A percentile compares a stretch with the other conserved stretches of the same genome.
These are phyloP conservation scores for Lactarius sanguifluus DNA, from an alignment of 768 basidiomycete species.

Conservation along the genomic window DNA sequence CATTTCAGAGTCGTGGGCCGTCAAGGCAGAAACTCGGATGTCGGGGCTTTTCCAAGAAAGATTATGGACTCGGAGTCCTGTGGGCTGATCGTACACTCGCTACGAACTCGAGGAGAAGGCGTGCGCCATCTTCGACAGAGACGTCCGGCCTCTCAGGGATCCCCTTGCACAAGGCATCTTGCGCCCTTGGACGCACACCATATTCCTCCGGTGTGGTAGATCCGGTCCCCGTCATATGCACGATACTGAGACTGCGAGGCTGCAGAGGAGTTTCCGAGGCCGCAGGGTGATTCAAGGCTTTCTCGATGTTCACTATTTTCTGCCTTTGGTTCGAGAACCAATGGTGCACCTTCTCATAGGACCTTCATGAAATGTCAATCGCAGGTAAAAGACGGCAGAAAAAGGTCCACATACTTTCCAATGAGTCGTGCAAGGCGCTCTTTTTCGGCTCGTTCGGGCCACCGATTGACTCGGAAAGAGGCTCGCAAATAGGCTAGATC, in stretches of 20 bases:
- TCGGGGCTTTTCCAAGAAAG: neutral
- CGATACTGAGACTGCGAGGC: neutral
- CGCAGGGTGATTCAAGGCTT: neutral
- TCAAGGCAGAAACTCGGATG: slow-evolving; percentile 1
- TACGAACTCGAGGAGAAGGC: slow-evolving; percentile 23
- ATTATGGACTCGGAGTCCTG: slow-evolving; percentile 10
- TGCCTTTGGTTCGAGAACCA: slow-evolving; percentile 28
- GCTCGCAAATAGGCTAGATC: slow-evolving; percentile 16
- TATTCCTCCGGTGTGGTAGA: neutral
- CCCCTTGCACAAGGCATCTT: slow-evolving; percentile 9
- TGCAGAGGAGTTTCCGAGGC: neutral
- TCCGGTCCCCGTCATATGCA: neutral
- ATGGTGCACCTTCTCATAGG: slow-evolving; percentile 24
- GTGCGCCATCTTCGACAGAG: slow-evolving; percentile 24
- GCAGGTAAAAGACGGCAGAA: neutral
- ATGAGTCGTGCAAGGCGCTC: slow-evolving; percentile 22
- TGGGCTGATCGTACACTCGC: slow-evolving; percentile 15
- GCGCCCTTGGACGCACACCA: neutral
- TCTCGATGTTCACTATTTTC: slow-evolving; percentile 23
- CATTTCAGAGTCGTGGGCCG: slow-evolving; percentile 4
- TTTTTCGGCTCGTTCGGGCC: slow-evolving; percentile 25
- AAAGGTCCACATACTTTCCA: slow-evolving; percentile 18
- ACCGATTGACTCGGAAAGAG: slow-evolving; percentile 23
- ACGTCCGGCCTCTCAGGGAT: slow-evolving; percentile 20
- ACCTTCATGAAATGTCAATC: slow-evolving; percentile 11